Percentiles rank a stretch among this genome's conserved stretches.
Evolutionary conservation across 345 rosid genomes (phyloP).

Genomic region (Brassica napus): DNA sequence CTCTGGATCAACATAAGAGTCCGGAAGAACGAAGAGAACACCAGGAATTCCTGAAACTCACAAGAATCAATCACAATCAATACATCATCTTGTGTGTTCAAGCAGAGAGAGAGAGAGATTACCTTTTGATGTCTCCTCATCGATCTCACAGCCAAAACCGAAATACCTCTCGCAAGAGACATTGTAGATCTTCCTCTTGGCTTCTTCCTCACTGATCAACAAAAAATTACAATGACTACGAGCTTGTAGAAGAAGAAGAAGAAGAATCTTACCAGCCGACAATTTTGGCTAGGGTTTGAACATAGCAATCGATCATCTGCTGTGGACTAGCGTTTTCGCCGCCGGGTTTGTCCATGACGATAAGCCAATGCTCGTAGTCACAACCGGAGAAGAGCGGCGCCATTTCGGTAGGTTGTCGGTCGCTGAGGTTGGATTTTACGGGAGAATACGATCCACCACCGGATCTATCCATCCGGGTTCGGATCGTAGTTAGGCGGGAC

Average conservation of each 20-base stretch:
- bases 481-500: constrained; percentile 50
- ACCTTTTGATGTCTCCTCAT: constrained; percentile 1
- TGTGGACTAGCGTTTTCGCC: constrained; percentile 62
- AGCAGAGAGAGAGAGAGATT: background rate
- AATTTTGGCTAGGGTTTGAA: background rate
- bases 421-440: constrained; percentile 78
- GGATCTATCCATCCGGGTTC: constrained; percentile 72
- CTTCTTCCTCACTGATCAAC: background rate
- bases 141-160: background rate
- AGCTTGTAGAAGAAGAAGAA: background rate
- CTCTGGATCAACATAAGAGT: background rate
- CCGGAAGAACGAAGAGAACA: background rate
- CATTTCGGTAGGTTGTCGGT: constrained; percentile 95
- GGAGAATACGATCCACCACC: constrained; percentile 74
- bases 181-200: background rate
- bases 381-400: constrained; percentile 90
- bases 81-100: background rate
- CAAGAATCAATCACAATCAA: background rate
- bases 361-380: constrained; percentile 96
- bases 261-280: background rate
- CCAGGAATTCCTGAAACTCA: background rate
- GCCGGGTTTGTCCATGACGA: constrained; percentile 90
- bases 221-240: background rate
- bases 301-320: background rate
- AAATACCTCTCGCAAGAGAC: background rate